Evolutionary conservation across 1,139 yeast species (phyloP), one percentile per base, ranked within the genome.

Genomic region (Candida glucosophila): DNA sequence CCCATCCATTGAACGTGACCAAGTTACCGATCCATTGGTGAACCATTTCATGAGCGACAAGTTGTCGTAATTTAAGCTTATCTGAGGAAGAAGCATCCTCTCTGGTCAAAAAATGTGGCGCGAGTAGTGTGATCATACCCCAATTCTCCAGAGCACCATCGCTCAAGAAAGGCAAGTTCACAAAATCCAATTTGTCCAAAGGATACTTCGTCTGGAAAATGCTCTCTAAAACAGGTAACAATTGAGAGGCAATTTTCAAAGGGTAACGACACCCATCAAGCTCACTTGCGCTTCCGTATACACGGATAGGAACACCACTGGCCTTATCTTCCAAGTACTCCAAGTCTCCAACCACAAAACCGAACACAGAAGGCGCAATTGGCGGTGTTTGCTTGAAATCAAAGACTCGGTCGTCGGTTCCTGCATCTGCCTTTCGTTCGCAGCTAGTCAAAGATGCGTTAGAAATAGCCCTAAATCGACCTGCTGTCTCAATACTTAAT

Each of bases 91-190:
- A 34, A 2, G 45, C 34, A 17, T 47, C 43, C 9, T 55, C 61
- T 24, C 58, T 52, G 13, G 69, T 35, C 12, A 75, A 46, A 8
- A 76, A 41, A 34, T 71, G 76, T 24, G 62, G 58, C 25, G 70
- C 63, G 31, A 75, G 65, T 6, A 77, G 61, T 3, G 78, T 68
- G 17, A 79, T 62, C 53, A 77, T 52, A 3, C 83, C 81, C 72
- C 80, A 76, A 43, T 79, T 78, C 44, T 80, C 92, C 77, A 78
- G 80, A 4, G 82, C 90, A 31, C 82, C 80, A 46, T 79, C 88
- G 17, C 73, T 62, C 32, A 80, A 58, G 39, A 74, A 77, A 5
- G 90, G 90, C 9, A 80, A 47, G 1, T 80, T 69, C 2, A 76
- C 68, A 24, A 80, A 52, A 42, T 79, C 90, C 20, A 79, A 48